These are phyloP conservation scores for Besnoitia besnoiti DNA, from an alignment of 169 alveolate species.

Conservation along the genomic window DNA sequence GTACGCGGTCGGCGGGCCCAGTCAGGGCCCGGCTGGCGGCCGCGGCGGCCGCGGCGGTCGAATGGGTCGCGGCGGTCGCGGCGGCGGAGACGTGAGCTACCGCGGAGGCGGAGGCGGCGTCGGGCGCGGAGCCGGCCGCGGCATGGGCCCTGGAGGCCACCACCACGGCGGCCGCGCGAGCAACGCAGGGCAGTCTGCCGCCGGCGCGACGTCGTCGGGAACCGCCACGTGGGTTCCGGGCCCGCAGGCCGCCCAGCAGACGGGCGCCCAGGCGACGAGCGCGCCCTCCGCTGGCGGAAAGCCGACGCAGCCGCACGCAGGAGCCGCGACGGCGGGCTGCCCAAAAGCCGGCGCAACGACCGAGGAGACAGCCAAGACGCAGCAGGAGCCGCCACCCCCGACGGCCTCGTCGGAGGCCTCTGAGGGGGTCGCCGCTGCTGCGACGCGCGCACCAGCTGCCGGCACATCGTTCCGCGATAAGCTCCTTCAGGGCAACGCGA, in stretches of 20 bases:
- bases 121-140: slow-evolving; percentile 24
- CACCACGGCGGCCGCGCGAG: too few relatives aligned
- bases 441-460: neutral
- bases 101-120: neutral
- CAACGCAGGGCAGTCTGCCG: neutral
- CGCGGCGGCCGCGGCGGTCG: neutral
- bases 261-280: neutral
- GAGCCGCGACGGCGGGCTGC: neutral
- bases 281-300: neutral
- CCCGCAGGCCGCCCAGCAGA: neutral
- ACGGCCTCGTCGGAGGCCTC: neutral
- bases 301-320: neutral
- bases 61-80: neutral
- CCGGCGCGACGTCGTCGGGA: neutral
- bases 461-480: slow-evolving; percentile 40
- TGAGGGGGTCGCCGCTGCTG: neutral
- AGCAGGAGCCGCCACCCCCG: slow-evolving; percentile 42
- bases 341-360: neutral
- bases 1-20: neutral
- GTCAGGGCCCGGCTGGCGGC: neutral
- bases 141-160: neutral
- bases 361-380: neutral
- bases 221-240: neutral
- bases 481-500: slow-evolving; percentile 15
- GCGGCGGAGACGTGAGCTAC: neutral